phyloP scores from a whole-genome alignment of 2,329 filamentous ascomycete genomes.

The Rhinocladiella similis region DNA sequence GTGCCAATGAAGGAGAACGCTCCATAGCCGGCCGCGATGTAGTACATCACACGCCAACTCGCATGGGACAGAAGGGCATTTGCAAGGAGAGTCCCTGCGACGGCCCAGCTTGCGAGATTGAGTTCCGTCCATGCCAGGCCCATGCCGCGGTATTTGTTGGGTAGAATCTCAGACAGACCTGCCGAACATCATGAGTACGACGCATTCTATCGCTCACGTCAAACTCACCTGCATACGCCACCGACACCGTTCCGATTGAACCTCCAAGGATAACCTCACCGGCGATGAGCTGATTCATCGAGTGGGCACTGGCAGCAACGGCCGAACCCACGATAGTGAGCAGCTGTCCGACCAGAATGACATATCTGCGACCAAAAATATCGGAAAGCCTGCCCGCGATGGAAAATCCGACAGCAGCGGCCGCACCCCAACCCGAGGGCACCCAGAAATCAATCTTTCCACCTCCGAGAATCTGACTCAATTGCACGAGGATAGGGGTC shows the following conservation, averaged over 20 bases:
- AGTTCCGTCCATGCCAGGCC: constrained; percentile 23
- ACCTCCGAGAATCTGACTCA: constrained; percentile 20
- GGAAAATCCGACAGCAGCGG: constrained; percentile 18
- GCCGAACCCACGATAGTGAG: constrained; percentile 20
- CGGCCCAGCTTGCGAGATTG: constrained; percentile 22
- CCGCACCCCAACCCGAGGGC: constrained; percentile 21
- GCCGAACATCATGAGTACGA: neutral
- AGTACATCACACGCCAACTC: constrained; percentile 58
- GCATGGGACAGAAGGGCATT: constrained; percentile 33
- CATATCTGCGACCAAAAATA: constrained; percentile 22
- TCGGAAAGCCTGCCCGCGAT: constrained; percentile 22
- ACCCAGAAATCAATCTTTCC: constrained; percentile 22
- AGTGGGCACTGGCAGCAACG: constrained; percentile 18
- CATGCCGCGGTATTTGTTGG: constrained; percentile 21
- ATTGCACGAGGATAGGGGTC: constrained; percentile 20
- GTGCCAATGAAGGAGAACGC: constrained; percentile 53
- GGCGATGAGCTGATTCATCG: constrained; percentile 24
- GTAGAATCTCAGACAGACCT: constrained; percentile 23
- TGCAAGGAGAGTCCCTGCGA: constrained; percentile 21
- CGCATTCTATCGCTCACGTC: too few relatives aligned
- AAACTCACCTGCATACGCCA: constrained; percentile 20
- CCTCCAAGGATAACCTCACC: constrained; percentile 21
- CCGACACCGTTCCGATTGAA: constrained; percentile 20
- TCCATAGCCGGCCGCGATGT: constrained; percentile 55
- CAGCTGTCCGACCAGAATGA: constrained; percentile 22